Percentiles rank a stretch among this genome's conserved stretches.
These are phyloP conservation scores for Scedosporium aurantiacum DNA, from an alignment of 2,329 filamentous ascomycete species.

Conservation along the genomic window DNA sequence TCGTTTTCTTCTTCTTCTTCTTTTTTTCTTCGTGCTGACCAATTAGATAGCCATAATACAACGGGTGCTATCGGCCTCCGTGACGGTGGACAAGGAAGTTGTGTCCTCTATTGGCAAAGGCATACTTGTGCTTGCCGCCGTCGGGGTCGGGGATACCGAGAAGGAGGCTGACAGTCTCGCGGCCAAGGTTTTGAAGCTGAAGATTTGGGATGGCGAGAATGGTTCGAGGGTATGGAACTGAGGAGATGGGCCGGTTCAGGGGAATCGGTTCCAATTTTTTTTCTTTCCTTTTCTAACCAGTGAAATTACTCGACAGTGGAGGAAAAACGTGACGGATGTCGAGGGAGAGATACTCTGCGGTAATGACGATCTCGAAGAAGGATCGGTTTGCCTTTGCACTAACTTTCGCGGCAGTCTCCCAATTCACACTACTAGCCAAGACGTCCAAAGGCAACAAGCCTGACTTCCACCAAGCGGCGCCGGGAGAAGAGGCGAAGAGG, in stretches of 20 bases:
- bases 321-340: constrained; percentile 77
- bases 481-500: constrained; percentile 63
- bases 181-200: constrained; percentile 77
- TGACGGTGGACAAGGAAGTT: constrained; percentile 83
- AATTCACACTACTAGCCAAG: constrained; percentile 86
- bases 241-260: not conserved
- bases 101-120: constrained; percentile 88
- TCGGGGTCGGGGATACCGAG: constrained; percentile 80
- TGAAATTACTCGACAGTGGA: constrained; percentile 58
- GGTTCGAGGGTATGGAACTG: constrained; percentile 47
- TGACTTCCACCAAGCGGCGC: constrained; percentile 82
- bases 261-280: not conserved
- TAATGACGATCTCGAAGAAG: not conserved
- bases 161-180: constrained; percentile 81
- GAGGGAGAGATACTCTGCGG: constrained; percentile 88
- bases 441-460: constrained; percentile 96
- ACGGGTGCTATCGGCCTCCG: constrained; percentile 86
- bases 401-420: constrained; percentile 55
- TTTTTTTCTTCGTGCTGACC: not conserved
- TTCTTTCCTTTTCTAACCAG: not conserved
- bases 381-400: not conserved
- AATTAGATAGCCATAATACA: constrained; percentile 66
- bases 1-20: not conserved
- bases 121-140: constrained; percentile 79
- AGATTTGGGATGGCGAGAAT: constrained; percentile 76